Evolutionary conservation across 169 alveolate species (phyloP).

Genomic region (Plasmodium cynomolgi): DNA sequence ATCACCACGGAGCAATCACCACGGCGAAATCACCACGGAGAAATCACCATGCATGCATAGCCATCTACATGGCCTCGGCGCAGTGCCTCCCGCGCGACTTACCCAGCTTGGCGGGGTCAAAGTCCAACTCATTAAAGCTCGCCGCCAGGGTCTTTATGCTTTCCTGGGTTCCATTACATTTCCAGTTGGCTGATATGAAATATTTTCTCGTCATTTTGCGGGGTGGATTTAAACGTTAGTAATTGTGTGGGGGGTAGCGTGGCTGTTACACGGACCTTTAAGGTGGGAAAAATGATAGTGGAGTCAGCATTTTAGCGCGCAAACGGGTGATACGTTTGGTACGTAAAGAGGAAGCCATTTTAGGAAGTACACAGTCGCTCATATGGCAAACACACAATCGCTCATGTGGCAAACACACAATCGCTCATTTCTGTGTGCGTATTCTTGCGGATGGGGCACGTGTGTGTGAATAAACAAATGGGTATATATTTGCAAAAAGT

Average conservation of each 20-base stretch:
- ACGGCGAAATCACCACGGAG: background rate
- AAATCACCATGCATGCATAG: background rate
- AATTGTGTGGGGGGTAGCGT: background rate
- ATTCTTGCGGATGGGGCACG: background rate
- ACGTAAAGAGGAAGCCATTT: background rate
- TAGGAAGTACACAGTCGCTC: background rate
- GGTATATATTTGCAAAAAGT: background rate
- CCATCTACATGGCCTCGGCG: background rate
- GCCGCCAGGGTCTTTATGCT: conserved; percentile 86
- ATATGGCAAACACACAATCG: background rate
- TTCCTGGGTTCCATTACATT: conserved; percentile 93
- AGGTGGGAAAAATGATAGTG: background rate
- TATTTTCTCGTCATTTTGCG: conserved; percentile 87
- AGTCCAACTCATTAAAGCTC: conserved; percentile 80
- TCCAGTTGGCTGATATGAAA: conserved; percentile 97
- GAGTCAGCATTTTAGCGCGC: background rate
- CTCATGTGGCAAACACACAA: background rate
- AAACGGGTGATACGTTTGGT: background rate
- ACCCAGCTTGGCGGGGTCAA: conserved; percentile 78
- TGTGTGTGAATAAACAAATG: background rate
- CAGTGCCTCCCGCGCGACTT: background rate
- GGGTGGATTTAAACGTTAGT: background rate
- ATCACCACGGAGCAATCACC: background rate
- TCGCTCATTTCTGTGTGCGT: background rate
- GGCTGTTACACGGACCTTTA: background rate